A percentile compares a stretch with the other conserved stretches of the same genome.
These are phyloP conservation scores for Trifolium repens DNA, from an alignment of 306 rosid genomes.

Conservation along the genomic window DNA sequence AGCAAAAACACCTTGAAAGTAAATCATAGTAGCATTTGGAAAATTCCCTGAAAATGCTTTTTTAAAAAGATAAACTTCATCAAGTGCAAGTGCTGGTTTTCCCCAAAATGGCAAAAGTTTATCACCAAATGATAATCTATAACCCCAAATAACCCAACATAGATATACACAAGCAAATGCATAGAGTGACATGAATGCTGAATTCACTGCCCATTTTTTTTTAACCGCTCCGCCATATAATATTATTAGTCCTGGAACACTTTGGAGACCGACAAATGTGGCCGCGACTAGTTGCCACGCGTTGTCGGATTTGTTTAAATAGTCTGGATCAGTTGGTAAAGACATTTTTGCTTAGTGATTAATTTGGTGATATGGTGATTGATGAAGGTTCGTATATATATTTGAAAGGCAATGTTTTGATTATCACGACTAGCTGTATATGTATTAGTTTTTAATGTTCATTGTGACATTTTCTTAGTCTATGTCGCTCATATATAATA, in stretches of 20 bases:
- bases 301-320: slow-evolving; percentile 56
- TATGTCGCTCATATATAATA: slow-evolving; percentile 25
- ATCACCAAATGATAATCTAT: slow-evolving; percentile 53
- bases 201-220: slow-evolving; percentile 65
- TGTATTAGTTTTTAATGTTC: not conserved
- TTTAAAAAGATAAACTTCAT: slow-evolving; percentile 37
- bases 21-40: slow-evolving; percentile 55
- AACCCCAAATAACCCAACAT: slow-evolving; percentile 56
- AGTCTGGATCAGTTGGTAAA: slow-evolving; percentile 33
- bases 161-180: slow-evolving; percentile 57
- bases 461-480: slow-evolving; percentile 15
- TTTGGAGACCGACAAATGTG: slow-evolving; percentile 49
- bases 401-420: slow-evolving; percentile 27
- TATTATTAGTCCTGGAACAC: slow-evolving; percentile 55
- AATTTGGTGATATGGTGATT: not conserved
- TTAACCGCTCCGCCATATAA: slow-evolving; percentile 61
- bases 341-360: slow-evolving; percentile 26
- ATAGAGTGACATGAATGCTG: slow-evolving; percentile 59
- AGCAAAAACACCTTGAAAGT: slow-evolving; percentile 56
- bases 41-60: slow-evolving; percentile 36
- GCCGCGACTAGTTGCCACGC: slow-evolving; percentile 58
- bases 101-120: slow-evolving; percentile 50
- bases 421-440: slow-evolving; percentile 42
- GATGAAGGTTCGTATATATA: slow-evolving; percentile 25
- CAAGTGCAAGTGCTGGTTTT: slow-evolving; percentile 40